A percentile compares a stretch with the other conserved stretches of the same genome.
These are phyloP conservation scores for Microdochium trichocladiopsis DNA, from an alignment of 2,329 filamentous ascomycete species.

Conservation along the genomic window DNA sequence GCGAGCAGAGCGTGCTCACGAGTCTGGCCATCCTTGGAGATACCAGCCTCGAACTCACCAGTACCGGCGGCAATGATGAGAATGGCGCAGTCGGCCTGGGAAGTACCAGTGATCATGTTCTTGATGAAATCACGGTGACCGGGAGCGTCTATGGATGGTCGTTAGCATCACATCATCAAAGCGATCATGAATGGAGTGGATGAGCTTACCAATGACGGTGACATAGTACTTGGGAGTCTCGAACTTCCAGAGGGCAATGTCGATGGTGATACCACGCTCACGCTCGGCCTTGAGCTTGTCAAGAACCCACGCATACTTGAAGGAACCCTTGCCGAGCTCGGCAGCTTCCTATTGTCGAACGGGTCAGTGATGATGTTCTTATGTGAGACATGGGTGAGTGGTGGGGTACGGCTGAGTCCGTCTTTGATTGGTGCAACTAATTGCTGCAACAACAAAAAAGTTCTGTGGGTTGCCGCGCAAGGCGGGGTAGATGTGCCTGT, in stretches of 20 bases:
- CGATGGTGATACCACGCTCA: constrained; percentile 99
- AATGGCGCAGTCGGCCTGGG: constrained; percentile 98
- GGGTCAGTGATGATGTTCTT: constrained; percentile 11
- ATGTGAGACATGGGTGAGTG: neutral
- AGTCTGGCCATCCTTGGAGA: constrained; percentile 99
- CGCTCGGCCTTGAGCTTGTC: constrained; percentile 99
- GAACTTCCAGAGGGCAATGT: constrained; percentile 99
- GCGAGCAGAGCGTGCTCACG: constrained; percentile 99
- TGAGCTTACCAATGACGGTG: constrained; percentile 81
- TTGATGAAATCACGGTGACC: constrained; percentile 99
- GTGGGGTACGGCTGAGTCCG: neutral
- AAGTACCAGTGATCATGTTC: constrained; percentile 99
- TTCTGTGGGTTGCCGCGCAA: constrained; percentile 3
- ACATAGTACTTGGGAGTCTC: constrained; percentile 97
- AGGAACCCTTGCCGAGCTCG: constrained; percentile 99
- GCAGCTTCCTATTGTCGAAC: constrained; percentile 79
- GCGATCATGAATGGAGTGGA: constrained; percentile 1
- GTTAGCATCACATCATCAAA: constrained; percentile 11
- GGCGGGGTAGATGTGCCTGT: constrained; percentile 5
- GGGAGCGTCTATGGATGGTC: constrained; percentile 65
- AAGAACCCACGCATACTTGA: constrained; percentile 99
- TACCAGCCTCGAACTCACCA: constrained; percentile 99
- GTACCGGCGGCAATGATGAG: constrained; percentile 99
- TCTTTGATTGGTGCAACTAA: neutral
- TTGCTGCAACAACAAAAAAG: neutral